These are phyloP conservation scores for Dillenia turbinata DNA, from an alignment of 164 flowering plant species.

Conservation along the genomic window DNA sequence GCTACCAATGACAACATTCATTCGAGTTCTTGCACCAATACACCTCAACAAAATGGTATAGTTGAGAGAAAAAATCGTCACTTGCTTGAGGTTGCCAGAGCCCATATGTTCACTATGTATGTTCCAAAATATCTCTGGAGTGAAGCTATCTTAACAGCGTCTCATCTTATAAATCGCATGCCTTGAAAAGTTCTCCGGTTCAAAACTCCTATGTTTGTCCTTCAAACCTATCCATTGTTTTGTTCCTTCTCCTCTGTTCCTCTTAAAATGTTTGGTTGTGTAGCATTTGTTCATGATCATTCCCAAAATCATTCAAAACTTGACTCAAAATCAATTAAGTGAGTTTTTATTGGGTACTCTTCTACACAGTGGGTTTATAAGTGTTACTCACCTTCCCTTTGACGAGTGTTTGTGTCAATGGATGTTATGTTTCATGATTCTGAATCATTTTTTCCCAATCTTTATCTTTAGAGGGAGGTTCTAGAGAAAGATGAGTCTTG, in stretches of 20 bases:
- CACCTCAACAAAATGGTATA: not conserved
- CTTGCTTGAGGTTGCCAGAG: not conserved
- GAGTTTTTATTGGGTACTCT: not conserved
- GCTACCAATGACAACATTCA: not conserved
- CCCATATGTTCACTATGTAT: not conserved
- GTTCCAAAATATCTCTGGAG: not conserved
- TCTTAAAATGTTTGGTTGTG: not conserved
- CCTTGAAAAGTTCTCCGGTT: not conserved
- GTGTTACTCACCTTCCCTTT: too few relatives aligned
- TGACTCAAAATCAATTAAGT: not conserved
- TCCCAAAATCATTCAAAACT: not conserved
- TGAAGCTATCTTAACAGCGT: not conserved
- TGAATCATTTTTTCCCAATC: not conserved
- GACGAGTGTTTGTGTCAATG: not conserved
- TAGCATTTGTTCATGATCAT: not conserved
- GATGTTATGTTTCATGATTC: not conserved
- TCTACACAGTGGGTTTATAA: too few relatives aligned
- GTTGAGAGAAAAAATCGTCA: too few relatives aligned
- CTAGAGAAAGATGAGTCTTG: not conserved
- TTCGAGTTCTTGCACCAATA: not conserved
- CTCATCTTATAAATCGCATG: not conserved
- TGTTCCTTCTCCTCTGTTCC: not conserved
- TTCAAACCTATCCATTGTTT: not conserved
- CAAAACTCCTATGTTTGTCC: not conserved
- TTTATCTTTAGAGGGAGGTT: not conserved